Conservation (phyloP, 129 eudicot genomes). For the Erigeron canadensis region DNA sequence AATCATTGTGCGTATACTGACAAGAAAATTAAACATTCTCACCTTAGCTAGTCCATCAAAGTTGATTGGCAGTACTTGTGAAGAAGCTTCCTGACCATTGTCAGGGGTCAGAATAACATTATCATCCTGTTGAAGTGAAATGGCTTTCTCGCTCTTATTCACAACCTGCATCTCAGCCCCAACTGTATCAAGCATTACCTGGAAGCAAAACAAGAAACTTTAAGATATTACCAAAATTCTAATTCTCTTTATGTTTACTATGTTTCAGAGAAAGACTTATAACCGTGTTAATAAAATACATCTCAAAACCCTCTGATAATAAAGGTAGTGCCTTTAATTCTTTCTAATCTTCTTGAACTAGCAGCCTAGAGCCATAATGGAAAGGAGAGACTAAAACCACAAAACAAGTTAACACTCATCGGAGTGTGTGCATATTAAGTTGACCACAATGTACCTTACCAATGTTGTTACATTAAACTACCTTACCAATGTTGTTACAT, state of each 20-base stretch:
- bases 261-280: constrained; percentile 10
- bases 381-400: no score
- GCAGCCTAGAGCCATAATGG: no score
- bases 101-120: constrained; percentile 79
- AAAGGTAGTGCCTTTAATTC: background rate
- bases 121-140: constrained; percentile 71
- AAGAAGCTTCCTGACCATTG: constrained; percentile 76
- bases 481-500: no score
- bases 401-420: no score
- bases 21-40: constrained; percentile 9
- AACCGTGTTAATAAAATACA: background rate
- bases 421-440: no score
- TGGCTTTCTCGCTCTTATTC: constrained; percentile 67
- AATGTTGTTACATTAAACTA: no score
- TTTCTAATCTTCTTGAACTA: no score
- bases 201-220: constrained; percentile 9
- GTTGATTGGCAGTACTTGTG: constrained; percentile 76
- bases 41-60: constrained; percentile 86
- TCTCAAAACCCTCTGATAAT: background rate
- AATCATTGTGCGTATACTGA: background rate
- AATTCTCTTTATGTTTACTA: constrained; percentile 1
- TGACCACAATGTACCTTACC: no score
- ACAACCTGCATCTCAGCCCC: constrained; percentile 89
- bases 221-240: background rate
- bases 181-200: constrained; percentile 97